A percentile compares a stretch with the other conserved stretches of the same genome.
These are phyloP conservation scores for Strobilomyces confusus DNA, from an alignment of 768 basidiomycete genomes.

Conservation along the genomic window DNA sequence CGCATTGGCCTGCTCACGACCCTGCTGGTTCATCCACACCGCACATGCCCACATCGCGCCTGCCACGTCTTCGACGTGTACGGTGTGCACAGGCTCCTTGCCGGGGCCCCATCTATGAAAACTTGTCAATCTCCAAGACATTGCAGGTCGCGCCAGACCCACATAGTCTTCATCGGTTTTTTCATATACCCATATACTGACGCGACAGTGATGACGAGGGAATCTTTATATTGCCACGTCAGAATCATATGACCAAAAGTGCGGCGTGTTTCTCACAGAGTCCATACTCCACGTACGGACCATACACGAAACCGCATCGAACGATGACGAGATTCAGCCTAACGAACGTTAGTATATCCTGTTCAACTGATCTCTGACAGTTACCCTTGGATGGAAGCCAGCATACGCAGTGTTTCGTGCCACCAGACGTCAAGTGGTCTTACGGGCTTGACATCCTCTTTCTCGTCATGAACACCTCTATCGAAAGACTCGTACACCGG, in stretches of 20 bases:
- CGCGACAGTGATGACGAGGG: constrained; percentile 68
- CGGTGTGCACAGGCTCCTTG: constrained; percentile 67
- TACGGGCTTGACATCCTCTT: constrained; percentile 67
- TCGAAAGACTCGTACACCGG: constrained; percentile 75
- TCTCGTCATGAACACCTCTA: constrained; percentile 65
- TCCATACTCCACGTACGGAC: constrained; percentile 74
- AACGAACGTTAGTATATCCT: constrained; percentile 7
- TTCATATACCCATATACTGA: constrained; percentile 80
- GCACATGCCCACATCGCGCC: constrained; percentile 74
- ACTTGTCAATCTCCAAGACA: constrained; percentile 6
- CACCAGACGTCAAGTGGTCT: constrained; percentile 79
- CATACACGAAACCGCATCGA: constrained; percentile 72
- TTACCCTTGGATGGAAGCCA: constrained; percentile 72
- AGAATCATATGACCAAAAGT: constrained; percentile 9
- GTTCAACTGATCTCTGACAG: constrained; percentile 4
- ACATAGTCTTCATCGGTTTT: constrained; percentile 85
- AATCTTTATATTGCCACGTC: constrained; percentile 41
- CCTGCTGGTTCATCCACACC: constrained; percentile 64
- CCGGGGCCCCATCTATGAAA: constrained; percentile 70
- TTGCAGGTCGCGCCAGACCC: constrained; percentile 23
- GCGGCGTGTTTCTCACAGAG: constrained; percentile 43
- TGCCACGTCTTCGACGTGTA: constrained; percentile 79
- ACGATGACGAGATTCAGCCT: constrained; percentile 81
- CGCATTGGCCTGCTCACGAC: constrained; percentile 59
- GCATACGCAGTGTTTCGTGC: constrained; percentile 76